These are phyloP conservation scores for Suhomyces terraborum DNA, from an alignment of 1,139 yeast genomes.

Conservation along the genomic window DNA sequence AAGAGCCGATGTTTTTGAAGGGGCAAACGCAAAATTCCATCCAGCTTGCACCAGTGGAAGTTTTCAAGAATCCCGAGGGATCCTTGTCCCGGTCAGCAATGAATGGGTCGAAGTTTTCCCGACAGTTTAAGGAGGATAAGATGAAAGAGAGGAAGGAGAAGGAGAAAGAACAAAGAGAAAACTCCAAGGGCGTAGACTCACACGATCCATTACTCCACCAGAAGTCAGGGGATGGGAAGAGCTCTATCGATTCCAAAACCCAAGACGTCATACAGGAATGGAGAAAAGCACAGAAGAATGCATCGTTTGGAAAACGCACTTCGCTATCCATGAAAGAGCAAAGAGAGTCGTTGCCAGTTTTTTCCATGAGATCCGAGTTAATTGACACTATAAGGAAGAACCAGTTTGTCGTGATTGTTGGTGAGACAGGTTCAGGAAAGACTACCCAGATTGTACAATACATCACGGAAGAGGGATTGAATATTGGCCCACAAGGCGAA, in stretches of 20 bases:
- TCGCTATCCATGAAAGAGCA: slow-evolving; percentile 61
- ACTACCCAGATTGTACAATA: slow-evolving; percentile 38
- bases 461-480: slow-evolving; percentile 41
- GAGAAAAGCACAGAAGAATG: slow-evolving; percentile 49
- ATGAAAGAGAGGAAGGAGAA: slow-evolving; percentile 50
- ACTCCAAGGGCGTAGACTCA: slow-evolving; percentile 24
- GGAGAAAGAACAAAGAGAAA: slow-evolving; percentile 34
- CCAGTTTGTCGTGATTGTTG: slow-evolving; percentile 49
- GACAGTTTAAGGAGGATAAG: slow-evolving; percentile 64
- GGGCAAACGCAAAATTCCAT: slow-evolving; percentile 50
- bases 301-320: slow-evolving; percentile 58
- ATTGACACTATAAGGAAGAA: slow-evolving; percentile 54
- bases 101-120: slow-evolving; percentile 71
- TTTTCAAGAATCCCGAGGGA: slow-evolving; percentile 75
- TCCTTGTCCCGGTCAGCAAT: slow-evolving; percentile 75
- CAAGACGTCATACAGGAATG: slow-evolving; percentile 43
- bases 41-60: slow-evolving; percentile 55
- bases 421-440: slow-evolving; percentile 46
- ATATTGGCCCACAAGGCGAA: slow-evolving; percentile 22
- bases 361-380: slow-evolving; percentile 57
- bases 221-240: slow-evolving; percentile 11
- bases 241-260: slow-evolving; percentile 10
- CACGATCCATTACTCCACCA: slow-evolving; percentile 45
- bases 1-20: slow-evolving; percentile 70
- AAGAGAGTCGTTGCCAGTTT: slow-evolving; percentile 74